These are phyloP conservation scores for Mycena amicta DNA, from an alignment of 768 basidiomycete species.

Conservation along the genomic window DNA sequence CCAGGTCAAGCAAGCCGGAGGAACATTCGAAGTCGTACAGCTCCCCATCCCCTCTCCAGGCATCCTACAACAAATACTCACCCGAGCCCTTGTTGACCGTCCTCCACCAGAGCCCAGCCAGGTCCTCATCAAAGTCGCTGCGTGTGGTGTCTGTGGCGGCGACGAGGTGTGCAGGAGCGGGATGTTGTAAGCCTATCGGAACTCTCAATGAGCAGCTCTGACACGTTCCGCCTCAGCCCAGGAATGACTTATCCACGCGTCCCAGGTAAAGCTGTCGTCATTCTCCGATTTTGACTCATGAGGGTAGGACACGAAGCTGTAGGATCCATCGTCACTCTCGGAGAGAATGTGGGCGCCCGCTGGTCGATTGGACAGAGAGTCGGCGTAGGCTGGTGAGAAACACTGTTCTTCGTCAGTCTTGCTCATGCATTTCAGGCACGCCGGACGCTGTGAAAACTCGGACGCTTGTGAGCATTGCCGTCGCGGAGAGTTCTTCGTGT, in stretches of 20 bases:
- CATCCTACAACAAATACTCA: not conserved
- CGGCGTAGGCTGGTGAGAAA: conserved; percentile 30
- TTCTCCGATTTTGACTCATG: not conserved
- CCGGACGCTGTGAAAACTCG: conserved; percentile 25
- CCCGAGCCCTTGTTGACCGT: not conserved
- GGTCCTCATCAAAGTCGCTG: conserved; percentile 29
- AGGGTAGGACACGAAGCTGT: not conserved
- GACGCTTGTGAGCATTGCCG: conserved; percentile 27
- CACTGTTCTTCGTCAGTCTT: not conserved
- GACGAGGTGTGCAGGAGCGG: conserved; percentile 16
- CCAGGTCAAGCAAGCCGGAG: conserved; percentile 19
- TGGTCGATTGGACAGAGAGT: conserved; percentile 34
- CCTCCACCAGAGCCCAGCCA: conserved; percentile 10
- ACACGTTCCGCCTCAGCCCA: not conserved
- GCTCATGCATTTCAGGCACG: not conserved
- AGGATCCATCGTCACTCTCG: conserved; percentile 24
- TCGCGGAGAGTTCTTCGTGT: conserved; percentile 27
- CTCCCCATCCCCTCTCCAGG: conserved; percentile 25
- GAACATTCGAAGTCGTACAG: conserved; percentile 16
- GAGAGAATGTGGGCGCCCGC: conserved; percentile 18
- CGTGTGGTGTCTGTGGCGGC: conserved; percentile 29
- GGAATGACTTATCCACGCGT: not conserved
- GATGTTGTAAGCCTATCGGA: conserved; percentile 18
- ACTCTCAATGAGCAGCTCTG: too few species aligned
- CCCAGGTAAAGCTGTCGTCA: not conserved